A percentile compares a stretch with the other conserved stretches of the same genome.
Evolutionary conservation across 2,329 filamentous ascomycete species (phyloP).

Genomic region (Hypoxylon sp.): DNA sequence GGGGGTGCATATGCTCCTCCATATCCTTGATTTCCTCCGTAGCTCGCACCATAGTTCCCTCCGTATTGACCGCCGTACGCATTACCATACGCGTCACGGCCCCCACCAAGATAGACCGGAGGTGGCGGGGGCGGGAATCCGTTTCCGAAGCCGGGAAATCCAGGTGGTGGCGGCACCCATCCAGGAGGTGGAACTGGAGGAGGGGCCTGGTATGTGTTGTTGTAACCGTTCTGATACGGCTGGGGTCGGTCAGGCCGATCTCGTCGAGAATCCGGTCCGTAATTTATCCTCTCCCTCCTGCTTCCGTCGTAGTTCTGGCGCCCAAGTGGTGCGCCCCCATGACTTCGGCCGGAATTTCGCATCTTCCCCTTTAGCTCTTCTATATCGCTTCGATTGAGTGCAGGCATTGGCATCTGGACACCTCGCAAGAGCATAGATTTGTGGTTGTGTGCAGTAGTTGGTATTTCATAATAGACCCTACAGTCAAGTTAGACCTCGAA

Average conservation of each 20-base stretch:
- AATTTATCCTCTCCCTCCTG: conserved; percentile 54
- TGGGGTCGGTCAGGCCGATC: conserved; percentile 46
- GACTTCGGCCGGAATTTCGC: conserved; percentile 75
- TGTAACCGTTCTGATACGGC: conserved; percentile 52
- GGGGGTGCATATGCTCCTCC: conserved; percentile 43
- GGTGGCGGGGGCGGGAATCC: conserved; percentile 60
- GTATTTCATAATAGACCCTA: conserved; percentile 90
- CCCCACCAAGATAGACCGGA: conserved; percentile 45
- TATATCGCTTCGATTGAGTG: conserved; percentile 81
- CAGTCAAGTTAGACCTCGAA: conserved; percentile 51
- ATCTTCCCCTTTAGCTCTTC: conserved; percentile 78
- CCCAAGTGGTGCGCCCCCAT: conserved; percentile 75
- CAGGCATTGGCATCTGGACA: conserved; percentile 78
- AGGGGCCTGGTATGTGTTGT: conserved; percentile 50
- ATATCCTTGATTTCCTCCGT: conserved; percentile 49
- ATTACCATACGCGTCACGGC: conserved; percentile 48
- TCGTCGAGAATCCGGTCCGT: conserved; percentile 53
- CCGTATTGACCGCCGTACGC: conserved; percentile 36
- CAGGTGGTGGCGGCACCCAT: conserved; percentile 59
- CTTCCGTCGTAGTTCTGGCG: conserved; percentile 49
- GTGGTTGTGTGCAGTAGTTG: conserved; percentile 78
- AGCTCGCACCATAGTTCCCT: conserved; percentile 43
- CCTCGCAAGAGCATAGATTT: conserved; percentile 96
- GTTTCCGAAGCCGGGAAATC: conserved; percentile 56
- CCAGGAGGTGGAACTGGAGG: conserved; percentile 54